Evolutionary conservation across 2,329 filamentous ascomycete genomes (phyloP), one percentile per base, ranked within the genome.

Genomic region (Cladosporium cucumerinum): DNA sequence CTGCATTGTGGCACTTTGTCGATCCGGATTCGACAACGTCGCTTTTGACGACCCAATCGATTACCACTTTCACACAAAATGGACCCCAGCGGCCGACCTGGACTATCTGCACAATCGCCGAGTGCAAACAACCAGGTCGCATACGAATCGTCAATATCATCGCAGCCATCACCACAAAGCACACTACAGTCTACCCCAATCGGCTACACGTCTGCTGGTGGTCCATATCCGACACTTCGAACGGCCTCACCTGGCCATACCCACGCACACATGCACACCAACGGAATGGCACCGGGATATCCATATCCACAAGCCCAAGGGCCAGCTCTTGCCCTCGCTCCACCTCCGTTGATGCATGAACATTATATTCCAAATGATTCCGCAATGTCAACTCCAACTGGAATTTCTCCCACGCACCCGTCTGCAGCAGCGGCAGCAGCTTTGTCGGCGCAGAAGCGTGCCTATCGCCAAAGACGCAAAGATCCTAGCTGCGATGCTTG

Each of bases 401-500:
- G 71, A 12, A 71, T 74, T 16, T 75, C 73, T 32, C 72, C 73
- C 8, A 70, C 69, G 14, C 73, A 75, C 63, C 55, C 70, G 25
- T 71, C 58, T 21, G 63, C 63, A 16, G 43, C 39, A 36, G 63
- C 75, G 26, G 77, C 81, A 26, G 81, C 84, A 43, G 83, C 82
- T 71, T 77, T 86, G 69, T 89, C 91, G 70, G 86, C 90, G 34
- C 92, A 96, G 77, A 98, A 98, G 78, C 85, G 95, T 74, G 94
- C 95, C 2, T 99, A 98, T 80, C 88, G 95, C 26, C 95, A 99
- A 77, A 85, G 95, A 70, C 86, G 95, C 71, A 99, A 99, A 76
- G 95, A 99, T 73, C 95, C 95, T 1, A 98, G 93, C 74, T 99
- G 95, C 77, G 95, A 99, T 81, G 95, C 95, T 59, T 99, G 95